These are phyloP conservation scores for Chlorella sorokiniana DNA, from an alignment of 139 green algal species.

Conservation along the genomic window DNA sequence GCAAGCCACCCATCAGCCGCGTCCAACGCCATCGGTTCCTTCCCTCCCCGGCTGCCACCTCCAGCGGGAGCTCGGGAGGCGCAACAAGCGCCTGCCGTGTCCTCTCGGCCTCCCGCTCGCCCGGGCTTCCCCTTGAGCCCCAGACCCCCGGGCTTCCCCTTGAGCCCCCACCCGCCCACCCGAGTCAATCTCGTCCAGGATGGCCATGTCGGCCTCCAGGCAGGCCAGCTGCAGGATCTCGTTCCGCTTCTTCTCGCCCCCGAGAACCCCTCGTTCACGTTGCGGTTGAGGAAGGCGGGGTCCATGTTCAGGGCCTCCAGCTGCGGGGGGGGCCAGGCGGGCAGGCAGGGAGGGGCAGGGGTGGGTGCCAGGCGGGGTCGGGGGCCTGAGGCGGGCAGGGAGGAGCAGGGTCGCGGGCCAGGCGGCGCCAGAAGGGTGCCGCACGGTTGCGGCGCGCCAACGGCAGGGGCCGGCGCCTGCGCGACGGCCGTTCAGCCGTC, in stretches of 20 bases:
- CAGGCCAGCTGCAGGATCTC: conserved; percentile 95
- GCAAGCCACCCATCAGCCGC: too few species aligned
- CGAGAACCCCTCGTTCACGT: conserved; percentile 99
- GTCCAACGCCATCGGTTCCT: too few species aligned
- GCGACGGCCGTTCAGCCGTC: too few species aligned
- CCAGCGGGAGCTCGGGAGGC: too few species aligned
- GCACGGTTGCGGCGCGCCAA: too few species aligned
- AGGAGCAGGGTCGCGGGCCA: too few species aligned
- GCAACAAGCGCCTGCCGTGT: too few species aligned
- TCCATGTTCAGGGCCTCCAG: conserved; percentile 98
- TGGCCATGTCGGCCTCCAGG: conserved; percentile 86
- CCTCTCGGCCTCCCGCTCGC: too few species aligned
- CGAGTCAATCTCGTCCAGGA: conserved; percentile 89
- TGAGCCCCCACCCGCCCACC: background rate
- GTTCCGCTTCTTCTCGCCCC: conserved; percentile 99
- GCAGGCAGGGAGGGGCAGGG: background rate
- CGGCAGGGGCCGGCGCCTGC: background rate
- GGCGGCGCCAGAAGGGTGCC: too few species aligned
- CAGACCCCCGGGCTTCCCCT: background rate
- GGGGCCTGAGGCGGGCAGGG: too few species aligned
- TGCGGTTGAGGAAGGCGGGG: conserved; percentile 93
- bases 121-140: background rate
- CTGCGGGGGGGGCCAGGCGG: conserved; percentile 60
- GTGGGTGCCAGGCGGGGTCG: too few species aligned
- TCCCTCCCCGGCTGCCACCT: too few species aligned